A percentile compares a stretch with the other conserved stretches of the same genome.
phyloP scores from a whole-genome alignment of 495 filamentous ascomycete genomes.

The Podospora australis region DNA sequence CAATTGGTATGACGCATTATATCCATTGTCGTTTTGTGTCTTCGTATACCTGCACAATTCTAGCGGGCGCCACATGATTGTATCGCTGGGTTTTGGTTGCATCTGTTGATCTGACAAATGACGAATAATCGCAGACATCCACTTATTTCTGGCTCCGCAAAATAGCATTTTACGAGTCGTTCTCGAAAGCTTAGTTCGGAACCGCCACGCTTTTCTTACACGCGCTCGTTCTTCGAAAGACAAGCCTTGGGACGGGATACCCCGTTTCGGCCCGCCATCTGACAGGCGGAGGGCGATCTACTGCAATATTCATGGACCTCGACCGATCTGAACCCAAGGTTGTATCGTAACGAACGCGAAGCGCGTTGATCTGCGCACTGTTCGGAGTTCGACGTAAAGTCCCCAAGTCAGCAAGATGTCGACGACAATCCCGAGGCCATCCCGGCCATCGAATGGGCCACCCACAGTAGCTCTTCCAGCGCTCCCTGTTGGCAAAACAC shows the following conservation, averaged over 20 bases:
- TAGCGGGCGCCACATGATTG: not conserved
- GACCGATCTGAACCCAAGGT: not conserved
- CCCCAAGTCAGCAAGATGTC: slow-evolving; percentile 29
- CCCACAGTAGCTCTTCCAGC: slow-evolving; percentile 61
- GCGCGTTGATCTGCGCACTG: not conserved
- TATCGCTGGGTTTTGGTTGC: too few relatives aligned
- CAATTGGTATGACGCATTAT: too few relatives aligned
- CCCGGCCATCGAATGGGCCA: slow-evolving; percentile 55
- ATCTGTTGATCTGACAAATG: too few relatives aligned
- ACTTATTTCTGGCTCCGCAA: not conserved
- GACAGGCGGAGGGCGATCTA: not conserved
- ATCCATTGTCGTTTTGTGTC: too few relatives aligned
- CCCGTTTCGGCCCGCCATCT: not conserved
- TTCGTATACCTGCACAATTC: too few relatives aligned
- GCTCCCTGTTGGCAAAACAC: slow-evolving; percentile 62
- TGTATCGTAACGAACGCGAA: slow-evolving; percentile 1
- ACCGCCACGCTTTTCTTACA: too few relatives aligned
- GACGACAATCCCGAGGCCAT: slow-evolving; percentile 60
- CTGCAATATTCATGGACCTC: slow-evolving; percentile 1
- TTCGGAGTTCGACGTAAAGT: not conserved
- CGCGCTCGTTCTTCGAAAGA: not conserved
- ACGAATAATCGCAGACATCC: too few relatives aligned
- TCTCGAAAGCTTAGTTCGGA: too few relatives aligned
- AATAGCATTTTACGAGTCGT: not conserved
- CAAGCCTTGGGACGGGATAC: not conserved